Percentiles rank a stretch among this genome's conserved stretches.
Conservation (phyloP, 2,329 filamentous ascomycete species). For the Epicoccum sorghinum region DNA sequence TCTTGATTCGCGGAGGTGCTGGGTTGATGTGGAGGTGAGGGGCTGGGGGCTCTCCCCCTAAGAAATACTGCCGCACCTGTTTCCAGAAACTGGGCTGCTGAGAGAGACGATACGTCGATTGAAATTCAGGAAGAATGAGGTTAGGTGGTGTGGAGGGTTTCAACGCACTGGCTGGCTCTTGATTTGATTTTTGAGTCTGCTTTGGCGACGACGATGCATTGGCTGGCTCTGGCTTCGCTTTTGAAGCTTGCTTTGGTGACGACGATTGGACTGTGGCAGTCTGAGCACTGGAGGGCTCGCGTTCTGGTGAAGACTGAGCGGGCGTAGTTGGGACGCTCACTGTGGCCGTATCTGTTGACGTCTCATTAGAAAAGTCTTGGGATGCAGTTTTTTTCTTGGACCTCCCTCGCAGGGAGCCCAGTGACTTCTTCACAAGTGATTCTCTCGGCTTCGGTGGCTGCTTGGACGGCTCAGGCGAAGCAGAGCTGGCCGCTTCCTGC, state of each 20-base stretch:
- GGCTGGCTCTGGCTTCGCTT: conserved; percentile 34
- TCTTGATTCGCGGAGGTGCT: conserved; percentile 75
- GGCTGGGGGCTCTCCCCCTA: conserved; percentile 60
- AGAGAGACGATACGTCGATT: conserved; percentile 65
- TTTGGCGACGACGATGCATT: conserved; percentile 27
- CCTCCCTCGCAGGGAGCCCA: conserved; percentile 40
- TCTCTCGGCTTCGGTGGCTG: conserved; percentile 23
- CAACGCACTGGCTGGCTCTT: conserved; percentile 25
- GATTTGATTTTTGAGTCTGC: conserved; percentile 28
- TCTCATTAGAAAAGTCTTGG: conserved; percentile 32
- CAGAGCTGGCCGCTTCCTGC: conserved; percentile 36
- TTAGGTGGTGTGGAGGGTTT: conserved; percentile 55
- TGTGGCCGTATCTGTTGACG: conserved; percentile 23
- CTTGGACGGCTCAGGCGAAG: conserved; percentile 26
- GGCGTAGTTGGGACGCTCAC: conserved; percentile 48
- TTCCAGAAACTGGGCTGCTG: conserved; percentile 55
- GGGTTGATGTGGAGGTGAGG: conserved; percentile 74
- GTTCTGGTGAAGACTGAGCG: conserved; percentile 34
- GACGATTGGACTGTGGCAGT: conserved; percentile 30
- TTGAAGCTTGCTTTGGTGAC: conserved; percentile 30
- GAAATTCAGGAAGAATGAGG: conserved; percentile 72
- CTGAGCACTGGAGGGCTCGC: conserved; percentile 33
- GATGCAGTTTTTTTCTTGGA: conserved; percentile 31
- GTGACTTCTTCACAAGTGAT: conserved; percentile 33
- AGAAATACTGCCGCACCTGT: conserved; percentile 48